Conservation (phyloP, 345 rosid species). For the Eucalyptus curtisii region DNA sequence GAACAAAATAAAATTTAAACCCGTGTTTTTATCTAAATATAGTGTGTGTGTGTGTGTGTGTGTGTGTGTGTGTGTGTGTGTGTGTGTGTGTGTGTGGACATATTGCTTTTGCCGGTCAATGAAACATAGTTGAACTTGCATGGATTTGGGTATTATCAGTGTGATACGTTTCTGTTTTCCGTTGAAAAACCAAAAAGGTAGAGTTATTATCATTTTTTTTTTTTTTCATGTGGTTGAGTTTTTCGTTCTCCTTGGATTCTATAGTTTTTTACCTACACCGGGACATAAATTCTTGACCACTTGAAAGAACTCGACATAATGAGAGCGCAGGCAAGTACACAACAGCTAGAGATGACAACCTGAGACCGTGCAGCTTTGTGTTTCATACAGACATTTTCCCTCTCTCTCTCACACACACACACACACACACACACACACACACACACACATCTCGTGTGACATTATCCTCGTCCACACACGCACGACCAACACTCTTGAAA, state of each 20-base stretch:
- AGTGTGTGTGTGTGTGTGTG: too few species aligned
- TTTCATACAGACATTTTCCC: not conserved
- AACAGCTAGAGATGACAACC: conserved; percentile 14
- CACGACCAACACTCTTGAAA: not conserved
- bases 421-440: not conserved
- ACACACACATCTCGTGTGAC: not conserved
- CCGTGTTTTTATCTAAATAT: not conserved
- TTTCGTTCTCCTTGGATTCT: conserved; percentile 4
- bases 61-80: too few species aligned
- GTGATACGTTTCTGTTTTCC: not conserved
- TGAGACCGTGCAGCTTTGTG: conserved; percentile 33
- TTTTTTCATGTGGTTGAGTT: not conserved
- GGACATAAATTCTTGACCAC: conserved; percentile 29
- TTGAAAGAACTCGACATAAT: conserved; percentile 1
- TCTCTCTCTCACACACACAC: not conserved
- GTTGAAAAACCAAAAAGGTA: not conserved
- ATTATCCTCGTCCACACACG: not conserved
- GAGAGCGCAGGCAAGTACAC: conserved; percentile 18
- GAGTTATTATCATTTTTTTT: not conserved
- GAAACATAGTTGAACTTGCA: conserved; percentile 1
- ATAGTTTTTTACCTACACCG: not conserved
- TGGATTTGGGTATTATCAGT: conserved; percentile 1
- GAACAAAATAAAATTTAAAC: not conserved
- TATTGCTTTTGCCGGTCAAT: not conserved
- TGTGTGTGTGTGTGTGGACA: too few species aligned